Evolutionary conservation across 2,329 filamentous ascomycete species (phyloP), one percentile per base, ranked within the genome.

Genomic region (Cercospora citrullina): DNA sequence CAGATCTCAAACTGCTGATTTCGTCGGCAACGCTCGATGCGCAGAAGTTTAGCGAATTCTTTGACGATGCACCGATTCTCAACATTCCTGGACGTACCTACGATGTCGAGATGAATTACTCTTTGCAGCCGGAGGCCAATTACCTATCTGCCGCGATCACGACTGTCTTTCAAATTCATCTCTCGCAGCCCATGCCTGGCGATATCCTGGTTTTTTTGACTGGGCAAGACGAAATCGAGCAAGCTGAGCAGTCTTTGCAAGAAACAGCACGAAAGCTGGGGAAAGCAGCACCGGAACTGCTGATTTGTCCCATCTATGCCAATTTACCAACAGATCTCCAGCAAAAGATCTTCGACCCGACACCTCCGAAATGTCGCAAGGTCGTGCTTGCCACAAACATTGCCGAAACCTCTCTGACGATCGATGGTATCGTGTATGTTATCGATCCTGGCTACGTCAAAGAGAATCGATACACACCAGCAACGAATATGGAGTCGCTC

Each of bases 321-420:
- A 97, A 96, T 75, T 81, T 99, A 45, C 94, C 94, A 0, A 93
- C 93, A 0, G 94, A 98, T 67, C 82, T 96, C 1, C 95, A 99
- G 77, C 88, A 91, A 59, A 94, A 94, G 77, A 97, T 98, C 72
- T 99, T 99, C 75, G 93, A 97, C 75, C 93, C 94, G 0, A 96
- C 94, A 0, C 94, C 95, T 0, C 87, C 90, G 0, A 90, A 90
- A 18, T 90, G 91, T 0, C 87, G 95, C 30, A 99, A 98, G 77
- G 93, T 98, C 0, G 93, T 99, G 0, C 82, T 98, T 42, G 93
- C 94, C 0, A 98, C 95, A 2, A 99, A 99, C 77, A 98, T 99
- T 79, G 95, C 95, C 2, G 95, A 99, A 79, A 99, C 95, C 0
- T 93, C 89, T 83, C 82, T 99, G 76, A 99, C 95, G 0, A 97